A percentile compares a stretch with the other conserved stretches of the same genome.
Evolutionary conservation across 148 eudicot genomes (phyloP).

Genomic region (Chenopodium formosanum): DNA sequence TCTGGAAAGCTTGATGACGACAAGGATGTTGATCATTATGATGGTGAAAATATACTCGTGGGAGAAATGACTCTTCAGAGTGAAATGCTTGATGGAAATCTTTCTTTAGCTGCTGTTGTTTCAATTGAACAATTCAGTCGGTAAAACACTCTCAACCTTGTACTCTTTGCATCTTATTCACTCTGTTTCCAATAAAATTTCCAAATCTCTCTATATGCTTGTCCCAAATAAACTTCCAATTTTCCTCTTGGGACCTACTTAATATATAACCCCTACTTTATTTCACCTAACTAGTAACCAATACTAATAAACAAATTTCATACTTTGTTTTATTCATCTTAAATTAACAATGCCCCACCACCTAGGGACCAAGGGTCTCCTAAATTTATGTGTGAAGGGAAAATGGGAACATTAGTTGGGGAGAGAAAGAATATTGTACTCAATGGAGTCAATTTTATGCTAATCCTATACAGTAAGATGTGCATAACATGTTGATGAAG

Average conservation of each 20-base stretch:
- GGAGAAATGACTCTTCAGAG: constrained; percentile 64
- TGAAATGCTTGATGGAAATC: constrained; percentile 55
- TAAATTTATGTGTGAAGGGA: too few relatives aligned
- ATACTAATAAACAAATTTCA: too few relatives aligned
- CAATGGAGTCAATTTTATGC: background rate
- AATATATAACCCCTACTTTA: too few relatives aligned
- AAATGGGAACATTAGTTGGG: too few relatives aligned
- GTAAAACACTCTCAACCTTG: constrained; percentile 34
- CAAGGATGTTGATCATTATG: constrained; percentile 39
- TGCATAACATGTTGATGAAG: background rate
- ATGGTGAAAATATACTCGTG: constrained; percentile 58
- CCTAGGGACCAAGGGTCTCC: too few relatives aligned
- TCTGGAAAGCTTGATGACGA: constrained; percentile 47
- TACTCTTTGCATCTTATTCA: background rate
- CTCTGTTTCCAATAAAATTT: too few relatives aligned
- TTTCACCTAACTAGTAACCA: too few relatives aligned
- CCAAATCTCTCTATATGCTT: too few relatives aligned
- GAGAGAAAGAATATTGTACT: background rate
- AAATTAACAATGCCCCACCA: too few relatives aligned
- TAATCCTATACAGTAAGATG: background rate
- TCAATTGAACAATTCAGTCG: constrained; percentile 93
- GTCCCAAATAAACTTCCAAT: too few relatives aligned
- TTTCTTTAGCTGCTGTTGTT: constrained; percentile 70
- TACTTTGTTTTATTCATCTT: too few relatives aligned
- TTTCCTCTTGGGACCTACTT: too few relatives aligned